These are phyloP conservation scores for Heterobasidion irregulare DNA, from an alignment of 1,284 basidiomycete genomes.

Conservation along the genomic window DNA sequence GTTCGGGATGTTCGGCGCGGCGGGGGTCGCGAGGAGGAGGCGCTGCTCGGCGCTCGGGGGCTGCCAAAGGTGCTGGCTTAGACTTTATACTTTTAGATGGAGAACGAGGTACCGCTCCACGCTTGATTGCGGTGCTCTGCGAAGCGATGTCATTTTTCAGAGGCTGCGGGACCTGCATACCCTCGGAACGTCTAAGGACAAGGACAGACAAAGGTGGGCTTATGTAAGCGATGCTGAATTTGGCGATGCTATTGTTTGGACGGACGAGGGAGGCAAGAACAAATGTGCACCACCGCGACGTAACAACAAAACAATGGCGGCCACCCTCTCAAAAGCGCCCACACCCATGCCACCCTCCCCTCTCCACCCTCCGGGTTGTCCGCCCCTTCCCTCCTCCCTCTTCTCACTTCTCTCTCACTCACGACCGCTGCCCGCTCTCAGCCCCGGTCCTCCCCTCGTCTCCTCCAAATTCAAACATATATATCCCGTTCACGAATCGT, in stretches of 20 bases:
- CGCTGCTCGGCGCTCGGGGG: conserved; percentile 49
- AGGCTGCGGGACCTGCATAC: too few relatives aligned
- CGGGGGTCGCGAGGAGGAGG: conserved; percentile 37
- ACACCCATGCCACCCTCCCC: background rate
- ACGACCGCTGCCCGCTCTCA: background rate
- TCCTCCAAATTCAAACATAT: background rate
- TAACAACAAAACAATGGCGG: background rate
- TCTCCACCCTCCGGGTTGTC: background rate
- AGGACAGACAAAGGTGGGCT: background rate
- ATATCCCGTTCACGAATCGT: conserved; percentile 18
- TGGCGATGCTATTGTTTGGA: background rate
- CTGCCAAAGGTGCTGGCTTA: conserved; percentile 34
- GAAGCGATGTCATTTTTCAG: too few relatives aligned
- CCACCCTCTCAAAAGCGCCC: background rate
- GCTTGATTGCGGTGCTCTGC: too few relatives aligned
- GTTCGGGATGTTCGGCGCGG: conserved; percentile 49
- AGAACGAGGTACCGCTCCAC: background rate
- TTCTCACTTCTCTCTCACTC: background rate
- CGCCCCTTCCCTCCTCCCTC: background rate
- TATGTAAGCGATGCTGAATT: background rate
- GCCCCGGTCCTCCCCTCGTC: background rate
- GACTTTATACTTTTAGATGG: background rate
- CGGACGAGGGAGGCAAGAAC: background rate
- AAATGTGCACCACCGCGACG: background rate
- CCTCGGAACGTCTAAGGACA: too few relatives aligned